Evolutionary conservation across 805 yeast species (phyloP), one percentile per base, ranked within the genome.

Genomic region (Tetrapisispora phaffii): DNA sequence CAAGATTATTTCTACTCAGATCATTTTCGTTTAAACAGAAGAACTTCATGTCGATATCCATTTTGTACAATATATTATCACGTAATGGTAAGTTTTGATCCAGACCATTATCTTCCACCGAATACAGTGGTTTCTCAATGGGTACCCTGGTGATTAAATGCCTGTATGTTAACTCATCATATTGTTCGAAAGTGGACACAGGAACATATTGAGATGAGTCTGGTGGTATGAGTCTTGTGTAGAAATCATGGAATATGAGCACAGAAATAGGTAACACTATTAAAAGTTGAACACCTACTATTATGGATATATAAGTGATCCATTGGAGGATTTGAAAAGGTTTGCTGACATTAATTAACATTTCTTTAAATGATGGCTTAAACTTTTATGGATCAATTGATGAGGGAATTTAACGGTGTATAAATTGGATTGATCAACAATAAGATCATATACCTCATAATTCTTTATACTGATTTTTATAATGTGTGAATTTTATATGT

Each of bases 241-340:
- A 59, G 31, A 60, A 54, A 41, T 62, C 65, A 46, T 59, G 52
- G 41, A 60, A 62, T 28, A 60, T 43, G 9, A 61, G 39, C 7
- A 47, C 47, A 1, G 67, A 50, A 9, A 62, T 44, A 5, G 67
- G 67, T 22, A 56, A 47, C 15, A 62, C 50, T 7, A 62, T 33
- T 19, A 56, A 37, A 2, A 61, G 2, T 36, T 61, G 56, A 17
- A 60, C 50, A 7, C 53, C 19, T 10, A 57, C 43, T 8, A 56
- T 28, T 2, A 51, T 20, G 2, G 50, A 22, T 2, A 49, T 19
- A 31, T 61, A 60, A 1, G 53, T 42, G 21, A 54, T 46, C 62
- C 63, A 59, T 55, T 61, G 63, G 9, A 58, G 41, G 39, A 55
- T 31, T 44, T 58, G 61, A 10, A 61, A 50, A n/a, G 65, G 64